Percentiles rank a stretch among this genome's conserved stretches.
phyloP scores from a whole-genome alignment of 805 yeast genomes.

The Lachancea dasiensis region DNA sequence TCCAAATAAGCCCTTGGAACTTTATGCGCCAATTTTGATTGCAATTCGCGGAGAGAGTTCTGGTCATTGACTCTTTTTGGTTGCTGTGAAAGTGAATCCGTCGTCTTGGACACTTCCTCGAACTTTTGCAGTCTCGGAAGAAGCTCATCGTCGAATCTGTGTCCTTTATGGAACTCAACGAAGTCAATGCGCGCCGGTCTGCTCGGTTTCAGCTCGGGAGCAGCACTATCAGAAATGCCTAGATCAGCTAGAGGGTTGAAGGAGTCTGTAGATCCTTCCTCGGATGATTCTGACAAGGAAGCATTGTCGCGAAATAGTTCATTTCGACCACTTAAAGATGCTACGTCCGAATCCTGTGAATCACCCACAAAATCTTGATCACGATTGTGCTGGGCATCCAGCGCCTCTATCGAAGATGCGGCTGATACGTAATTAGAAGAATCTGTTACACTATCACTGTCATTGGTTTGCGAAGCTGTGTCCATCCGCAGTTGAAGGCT shows the following conservation, averaged over 20 bases:
- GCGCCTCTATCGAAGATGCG: neutral
- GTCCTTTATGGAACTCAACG: constrained; percentile 2
- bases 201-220: neutral
- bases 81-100: neutral
- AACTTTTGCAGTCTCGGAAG: neutral
- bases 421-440: constrained; percentile 1
- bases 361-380: constrained; percentile 5
- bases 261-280: no score
- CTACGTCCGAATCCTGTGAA: constrained; percentile 14
- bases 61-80: no score
- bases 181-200: neutral
- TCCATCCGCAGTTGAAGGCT: constrained; percentile 1
- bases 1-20: constrained; percentile 16
- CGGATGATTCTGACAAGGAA: neutral
- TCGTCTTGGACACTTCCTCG: neutral
- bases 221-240: no score
- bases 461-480: neutral
- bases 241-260: no score
- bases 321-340: neutral
- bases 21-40: constrained; percentile 1
- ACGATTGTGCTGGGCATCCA: neutral
- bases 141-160: constrained; percentile 2
- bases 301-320: neutral
- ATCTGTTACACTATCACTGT: neutral
- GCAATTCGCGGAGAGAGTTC: no score